These are phyloP conservation scores for Blastobotrys petasosporus DNA, from an alignment of 1,139 yeast species.

Conservation along the genomic window DNA sequence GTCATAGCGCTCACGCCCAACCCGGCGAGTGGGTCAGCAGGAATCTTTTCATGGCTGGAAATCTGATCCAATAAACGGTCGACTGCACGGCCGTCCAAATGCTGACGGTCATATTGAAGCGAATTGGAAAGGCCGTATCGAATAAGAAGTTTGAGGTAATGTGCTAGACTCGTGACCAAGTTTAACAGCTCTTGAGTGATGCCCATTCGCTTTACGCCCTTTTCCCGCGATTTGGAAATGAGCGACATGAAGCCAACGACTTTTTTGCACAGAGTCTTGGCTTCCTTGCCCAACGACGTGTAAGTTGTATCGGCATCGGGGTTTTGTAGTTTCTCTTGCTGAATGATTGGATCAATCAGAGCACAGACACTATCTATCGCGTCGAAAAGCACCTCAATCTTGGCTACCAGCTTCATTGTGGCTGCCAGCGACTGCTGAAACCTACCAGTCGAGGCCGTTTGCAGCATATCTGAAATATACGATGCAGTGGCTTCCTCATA, in stretches of 20 bases:
- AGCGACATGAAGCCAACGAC: constrained; percentile 40
- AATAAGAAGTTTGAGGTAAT: constrained; percentile 77
- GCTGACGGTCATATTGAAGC: constrained; percentile 54
- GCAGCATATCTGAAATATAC: constrained; percentile 87
- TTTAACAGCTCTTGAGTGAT: constrained; percentile 61
- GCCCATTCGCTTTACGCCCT: constrained; percentile 25
- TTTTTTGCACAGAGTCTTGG: constrained; percentile 66
- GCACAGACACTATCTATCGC: constrained; percentile 54
- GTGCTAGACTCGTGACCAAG: constrained; percentile 88
- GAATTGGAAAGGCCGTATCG: constrained; percentile 77
- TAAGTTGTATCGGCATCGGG: constrained; percentile 15
- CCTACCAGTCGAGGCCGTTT: constrained; percentile 72
- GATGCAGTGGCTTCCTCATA: constrained; percentile 93
- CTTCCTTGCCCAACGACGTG: constrained; percentile 55
- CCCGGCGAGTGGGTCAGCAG: constrained; percentile 33
- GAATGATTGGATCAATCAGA: constrained; percentile 23
- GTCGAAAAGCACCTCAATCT: constrained; percentile 67
- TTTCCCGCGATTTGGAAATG: constrained; percentile 34
- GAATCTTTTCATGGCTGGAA: constrained; percentile 42
- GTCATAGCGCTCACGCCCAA: constrained; percentile 57
- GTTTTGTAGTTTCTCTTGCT: constrained; percentile 12
- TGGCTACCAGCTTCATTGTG: constrained; percentile 67
- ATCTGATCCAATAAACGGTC: constrained; percentile 55
- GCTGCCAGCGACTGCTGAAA: constrained; percentile 65
- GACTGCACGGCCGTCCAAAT: constrained; percentile 56